A percentile compares a stretch with the other conserved stretches of the same genome.
These are phyloP conservation scores for Nemophila menziesii DNA, from an alignment of 257 asterid species.

Conservation along the genomic window DNA sequence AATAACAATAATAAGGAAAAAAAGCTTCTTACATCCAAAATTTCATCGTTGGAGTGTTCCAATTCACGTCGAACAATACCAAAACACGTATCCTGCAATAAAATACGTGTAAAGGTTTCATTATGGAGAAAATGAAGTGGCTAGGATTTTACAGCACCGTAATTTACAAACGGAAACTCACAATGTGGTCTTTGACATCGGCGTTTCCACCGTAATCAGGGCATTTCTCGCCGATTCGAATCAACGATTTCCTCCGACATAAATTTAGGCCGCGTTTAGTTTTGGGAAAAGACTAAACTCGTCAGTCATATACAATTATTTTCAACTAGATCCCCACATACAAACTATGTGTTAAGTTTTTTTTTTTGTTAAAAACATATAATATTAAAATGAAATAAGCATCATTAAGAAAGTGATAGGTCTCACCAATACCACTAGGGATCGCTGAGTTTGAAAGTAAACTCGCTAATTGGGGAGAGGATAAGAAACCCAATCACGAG, in stretches of 20 bases:
- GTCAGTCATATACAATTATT: no score
- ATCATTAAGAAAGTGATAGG: no score
- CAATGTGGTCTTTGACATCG: slow-evolving; percentile 84
- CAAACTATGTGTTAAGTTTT: no score
- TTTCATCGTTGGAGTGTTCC: slow-evolving; percentile 46
- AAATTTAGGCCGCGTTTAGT: no score
- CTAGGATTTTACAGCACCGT: slow-evolving; percentile 25
- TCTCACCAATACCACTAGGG: no score
- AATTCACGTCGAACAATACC: slow-evolving; percentile 85
- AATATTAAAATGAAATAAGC: no score
- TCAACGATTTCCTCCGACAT: slow-evolving; percentile 63
- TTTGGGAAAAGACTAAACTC: no score
- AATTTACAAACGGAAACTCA: slow-evolving; percentile 16
- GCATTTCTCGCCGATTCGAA: slow-evolving; percentile 90
- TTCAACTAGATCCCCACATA: no score
- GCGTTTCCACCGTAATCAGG: slow-evolving; percentile 72
- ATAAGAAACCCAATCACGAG: no score
- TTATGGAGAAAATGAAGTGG: background rate
- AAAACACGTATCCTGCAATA: slow-evolving; percentile 73
- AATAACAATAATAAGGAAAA: background rate
- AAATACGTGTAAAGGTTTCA: background rate
- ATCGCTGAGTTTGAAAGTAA: no score
- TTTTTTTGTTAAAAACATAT: no score
- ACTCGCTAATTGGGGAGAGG: no score
- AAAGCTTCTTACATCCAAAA: slow-evolving; percentile 34